These are phyloP conservation scores for Boletus reticuloceps DNA, from an alignment of 768 basidiomycete genomes.

Conservation along the genomic window DNA sequence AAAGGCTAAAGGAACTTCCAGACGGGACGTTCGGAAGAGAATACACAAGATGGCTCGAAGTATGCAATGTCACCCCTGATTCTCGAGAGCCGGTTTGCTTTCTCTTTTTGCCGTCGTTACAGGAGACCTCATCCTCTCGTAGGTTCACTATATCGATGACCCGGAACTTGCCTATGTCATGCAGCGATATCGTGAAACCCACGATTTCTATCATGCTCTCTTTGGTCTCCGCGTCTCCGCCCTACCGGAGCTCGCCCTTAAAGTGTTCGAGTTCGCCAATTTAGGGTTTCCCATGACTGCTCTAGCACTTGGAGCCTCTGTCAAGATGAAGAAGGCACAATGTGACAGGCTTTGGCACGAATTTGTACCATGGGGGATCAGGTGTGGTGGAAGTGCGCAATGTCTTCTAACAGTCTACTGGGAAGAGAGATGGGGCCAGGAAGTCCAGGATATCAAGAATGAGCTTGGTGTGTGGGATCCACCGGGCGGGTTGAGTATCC, in stretches of 20 bases:
- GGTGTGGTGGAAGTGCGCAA: slow-evolving; percentile 70
- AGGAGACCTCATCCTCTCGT: neutral
- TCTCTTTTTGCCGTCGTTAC: neutral
- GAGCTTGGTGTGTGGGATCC: slow-evolving; percentile 87
- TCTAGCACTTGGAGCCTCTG: slow-evolving; percentile 60
- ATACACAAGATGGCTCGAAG: slow-evolving; percentile 87
- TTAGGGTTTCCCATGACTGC: slow-evolving; percentile 86
- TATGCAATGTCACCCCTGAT: slow-evolving; percentile 89
- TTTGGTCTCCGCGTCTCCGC: slow-evolving; percentile 86
- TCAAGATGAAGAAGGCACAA: slow-evolving; percentile 37
- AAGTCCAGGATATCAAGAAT: slow-evolving; percentile 75
- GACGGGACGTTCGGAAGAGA: slow-evolving; percentile 83
- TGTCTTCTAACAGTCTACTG: slow-evolving; percentile 91
- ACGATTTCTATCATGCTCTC: slow-evolving; percentile 96
- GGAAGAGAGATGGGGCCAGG: slow-evolving; percentile 91
- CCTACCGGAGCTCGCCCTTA: slow-evolving; percentile 89
- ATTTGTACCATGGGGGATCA: slow-evolving; percentile 91
- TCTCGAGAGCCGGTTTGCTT: slow-evolving; percentile 79
- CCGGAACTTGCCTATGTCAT: slow-evolving; percentile 97
- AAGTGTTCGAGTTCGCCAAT: slow-evolving; percentile 93
- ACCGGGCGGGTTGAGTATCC: slow-evolving; percentile 39
- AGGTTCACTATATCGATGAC: slow-evolving; percentile 95
- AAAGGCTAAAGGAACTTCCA: slow-evolving; percentile 59
- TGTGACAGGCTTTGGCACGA: slow-evolving; percentile 64
- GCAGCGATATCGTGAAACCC: slow-evolving; percentile 96